Evolutionary conservation across 768 basidiomycete species (phyloP).

Genomic region (Fomitopsis pulvina): DNA sequence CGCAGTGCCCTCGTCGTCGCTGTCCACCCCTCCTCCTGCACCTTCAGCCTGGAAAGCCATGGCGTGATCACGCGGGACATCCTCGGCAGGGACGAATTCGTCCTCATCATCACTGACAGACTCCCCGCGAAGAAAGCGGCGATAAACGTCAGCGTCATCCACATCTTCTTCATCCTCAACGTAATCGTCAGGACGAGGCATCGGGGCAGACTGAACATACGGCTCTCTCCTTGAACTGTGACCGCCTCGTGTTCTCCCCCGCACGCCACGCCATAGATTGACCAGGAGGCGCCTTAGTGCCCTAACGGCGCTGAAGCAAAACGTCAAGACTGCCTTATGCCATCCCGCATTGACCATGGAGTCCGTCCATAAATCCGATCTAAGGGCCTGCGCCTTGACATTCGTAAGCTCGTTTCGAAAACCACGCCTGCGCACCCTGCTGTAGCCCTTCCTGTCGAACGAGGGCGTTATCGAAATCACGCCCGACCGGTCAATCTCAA

Average conservation of each 20-base stretch:
- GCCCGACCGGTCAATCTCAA: slow-evolving; percentile 35
- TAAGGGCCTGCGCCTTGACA: slow-evolving; percentile 29
- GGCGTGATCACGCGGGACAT: too few relatives aligned
- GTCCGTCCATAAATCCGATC: slow-evolving; percentile 30
- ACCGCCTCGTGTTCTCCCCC: slow-evolving; percentile 4
- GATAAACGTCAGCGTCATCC: slow-evolving; percentile 39
- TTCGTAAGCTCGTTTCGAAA: slow-evolving; percentile 46
- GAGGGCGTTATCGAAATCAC: slow-evolving; percentile 31
- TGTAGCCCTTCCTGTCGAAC: slow-evolving; percentile 21
- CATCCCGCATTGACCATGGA: slow-evolving; percentile 28
- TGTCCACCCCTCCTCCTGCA: too few relatives aligned
- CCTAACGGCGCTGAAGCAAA: slow-evolving; percentile 18
- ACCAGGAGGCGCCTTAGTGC: slow-evolving; percentile 1
- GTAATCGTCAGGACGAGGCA: neutral
- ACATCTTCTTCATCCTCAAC: slow-evolving; percentile 17
- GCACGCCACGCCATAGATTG: neutral
- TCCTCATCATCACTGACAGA: slow-evolving; percentile 42
- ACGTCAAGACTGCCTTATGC: slow-evolving; percentile 32
- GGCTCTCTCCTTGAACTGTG: neutral
- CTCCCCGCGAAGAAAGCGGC: slow-evolving; percentile 56
- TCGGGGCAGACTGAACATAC: neutral
- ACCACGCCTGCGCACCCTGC: slow-evolving; percentile 26
- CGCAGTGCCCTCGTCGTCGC: slow-evolving; percentile 26
- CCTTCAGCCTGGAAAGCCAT: too few relatives aligned
- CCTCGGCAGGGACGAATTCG: slow-evolving; percentile 24